Evolutionary conservation across 352 stramenopile genomes (phyloP), one percentile per base, ranked within the genome.

Genomic region (Phytophthora pini): DNA sequence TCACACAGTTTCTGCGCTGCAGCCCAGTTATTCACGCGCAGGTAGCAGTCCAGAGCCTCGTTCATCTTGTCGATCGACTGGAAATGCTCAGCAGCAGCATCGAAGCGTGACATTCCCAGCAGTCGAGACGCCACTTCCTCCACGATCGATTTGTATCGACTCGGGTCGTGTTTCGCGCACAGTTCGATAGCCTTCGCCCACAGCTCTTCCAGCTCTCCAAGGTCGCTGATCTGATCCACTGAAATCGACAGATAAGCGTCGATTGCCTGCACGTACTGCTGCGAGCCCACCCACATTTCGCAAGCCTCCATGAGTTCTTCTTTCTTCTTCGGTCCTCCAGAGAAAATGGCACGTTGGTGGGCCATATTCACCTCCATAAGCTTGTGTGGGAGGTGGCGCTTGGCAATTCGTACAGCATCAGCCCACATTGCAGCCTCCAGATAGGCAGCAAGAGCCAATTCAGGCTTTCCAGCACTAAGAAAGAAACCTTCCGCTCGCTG

Each of bases 351-450:
- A 7, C 87, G 84, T 68, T 95, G 81, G 65, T 92, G 84, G 1
- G 87, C 84, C 73, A 94, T 87, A 61, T 97, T 95, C 27, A 98
- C 90, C 58, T 98, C 90, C 52, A 92, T 80, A 29, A 97, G 77
- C 71, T 97, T 96, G 77, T 98, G 93, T 0, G 95, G 95, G 45
- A 98, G 65, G 62, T 98, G 89, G 13, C 82, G 77, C 77, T 97
- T 94, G 10, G 89, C 88, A 39, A 98, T 86, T 31, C 90, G 77
- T 58, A 97, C 79, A 0, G 94, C 94, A 44, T 98, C 94, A 29
- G 81, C 69, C 89, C 88, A 98, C 75, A 97, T 82, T 0, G 72
- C 73, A 4, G 77, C 87, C 65, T 97, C 91, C 29, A 97, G 60
- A 60, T 97, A 98, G 5, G 83, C 81, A 5, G 90, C 79, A 8